Conservation (phyloP, 805 yeast genomes). For the Suhomyces kilbournensis region DNA sequence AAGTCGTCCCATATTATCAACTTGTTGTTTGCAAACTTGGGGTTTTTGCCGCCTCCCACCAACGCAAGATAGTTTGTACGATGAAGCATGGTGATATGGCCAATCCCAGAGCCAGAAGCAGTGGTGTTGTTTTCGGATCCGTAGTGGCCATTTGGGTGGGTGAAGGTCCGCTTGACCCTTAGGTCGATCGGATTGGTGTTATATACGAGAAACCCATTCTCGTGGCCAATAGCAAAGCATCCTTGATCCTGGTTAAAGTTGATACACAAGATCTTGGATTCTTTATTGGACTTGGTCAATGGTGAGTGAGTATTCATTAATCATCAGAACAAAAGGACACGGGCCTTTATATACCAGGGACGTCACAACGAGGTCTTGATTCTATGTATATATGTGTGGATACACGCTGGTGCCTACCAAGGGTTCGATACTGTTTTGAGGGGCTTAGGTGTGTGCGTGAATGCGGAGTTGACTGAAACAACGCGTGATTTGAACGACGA, state of each 20-base stretch:
- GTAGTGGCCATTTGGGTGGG: background rate
- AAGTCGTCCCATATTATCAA: conserved; percentile 91
- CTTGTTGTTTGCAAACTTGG: conserved; percentile 74
- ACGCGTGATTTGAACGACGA: background rate
- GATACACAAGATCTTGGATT: conserved; percentile 50
- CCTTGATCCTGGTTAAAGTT: conserved; percentile 87
- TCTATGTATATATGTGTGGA: background rate
- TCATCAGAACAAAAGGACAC: background rate
- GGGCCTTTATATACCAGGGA: background rate
- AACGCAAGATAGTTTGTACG: conserved; percentile 87
- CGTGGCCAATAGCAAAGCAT: conserved; percentile 83
- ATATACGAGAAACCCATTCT: conserved; percentile 79
- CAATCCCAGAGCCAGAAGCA: conserved; percentile 56
- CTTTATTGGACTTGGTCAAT: conserved; percentile 9
- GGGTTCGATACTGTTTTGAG: background rate
- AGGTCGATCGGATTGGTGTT: conserved; percentile 83
- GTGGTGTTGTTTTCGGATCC: background rate
- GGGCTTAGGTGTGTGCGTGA: background rate
- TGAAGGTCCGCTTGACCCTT: conserved; percentile 51
- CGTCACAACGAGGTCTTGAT: background rate
- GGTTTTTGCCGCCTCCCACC: conserved; percentile 85
- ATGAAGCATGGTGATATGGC: conserved; percentile 75
- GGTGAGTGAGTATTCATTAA: conserved; percentile 18
- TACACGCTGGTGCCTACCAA: background rate
- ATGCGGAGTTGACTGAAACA: background rate